These are phyloP conservation scores for Berkeleyomyces rouxiae DNA, from an alignment of 2,329 filamentous ascomycete genomes.

Conservation along the genomic window DNA sequence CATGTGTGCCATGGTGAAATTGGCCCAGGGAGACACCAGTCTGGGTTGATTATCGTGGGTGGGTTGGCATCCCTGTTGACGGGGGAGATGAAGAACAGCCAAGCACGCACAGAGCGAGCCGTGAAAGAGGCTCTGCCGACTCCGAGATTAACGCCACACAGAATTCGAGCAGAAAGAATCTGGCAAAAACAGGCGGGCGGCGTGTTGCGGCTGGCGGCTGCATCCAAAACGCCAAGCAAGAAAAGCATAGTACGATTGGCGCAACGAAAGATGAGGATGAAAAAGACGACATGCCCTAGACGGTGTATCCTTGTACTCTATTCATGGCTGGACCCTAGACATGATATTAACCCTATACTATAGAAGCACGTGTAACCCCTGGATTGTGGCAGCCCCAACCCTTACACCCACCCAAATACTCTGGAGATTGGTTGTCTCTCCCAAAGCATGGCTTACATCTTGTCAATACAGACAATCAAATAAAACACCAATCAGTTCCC, in stretches of 20 bases:
- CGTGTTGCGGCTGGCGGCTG: too few relatives aligned
- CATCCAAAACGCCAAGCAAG: too few relatives aligned
- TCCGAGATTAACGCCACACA: background rate
- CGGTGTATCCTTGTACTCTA: too few relatives aligned
- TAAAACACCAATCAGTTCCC: background rate
- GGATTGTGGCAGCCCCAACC: too few relatives aligned
- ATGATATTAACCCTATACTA: too few relatives aligned
- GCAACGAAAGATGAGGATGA: too few relatives aligned
- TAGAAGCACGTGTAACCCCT: too few relatives aligned
- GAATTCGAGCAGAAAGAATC: background rate
- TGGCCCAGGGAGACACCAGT: background rate
- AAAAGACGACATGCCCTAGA: too few relatives aligned
- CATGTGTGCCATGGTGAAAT: background rate
- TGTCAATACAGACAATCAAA: background rate
- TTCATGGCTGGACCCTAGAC: too few relatives aligned
- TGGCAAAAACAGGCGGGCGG: too few relatives aligned
- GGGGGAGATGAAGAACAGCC: background rate
- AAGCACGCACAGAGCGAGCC: background rate
- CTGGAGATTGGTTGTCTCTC: background rate
- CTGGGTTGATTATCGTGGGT: background rate
- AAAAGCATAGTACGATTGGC: too few relatives aligned
- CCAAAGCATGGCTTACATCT: background rate
- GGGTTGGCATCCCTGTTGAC: background rate
- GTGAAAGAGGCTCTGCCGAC: background rate
- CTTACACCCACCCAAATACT: too few relatives aligned